Percentiles rank a stretch among this genome's conserved stretches.
phyloP scores from a whole-genome alignment of 2,329 filamentous ascomycete genomes.

The Diaporthe humulicola region DNA sequence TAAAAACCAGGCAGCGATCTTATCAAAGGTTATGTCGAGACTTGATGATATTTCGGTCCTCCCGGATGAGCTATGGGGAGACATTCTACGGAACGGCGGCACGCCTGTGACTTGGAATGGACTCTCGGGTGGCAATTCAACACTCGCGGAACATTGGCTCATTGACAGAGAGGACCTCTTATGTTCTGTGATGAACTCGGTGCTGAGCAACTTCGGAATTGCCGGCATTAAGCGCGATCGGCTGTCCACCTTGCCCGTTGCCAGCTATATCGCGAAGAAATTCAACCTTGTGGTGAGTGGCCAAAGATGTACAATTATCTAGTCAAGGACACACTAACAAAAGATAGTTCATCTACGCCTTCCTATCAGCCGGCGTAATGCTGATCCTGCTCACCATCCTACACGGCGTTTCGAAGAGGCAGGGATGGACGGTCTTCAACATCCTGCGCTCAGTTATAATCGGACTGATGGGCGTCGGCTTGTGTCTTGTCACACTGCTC shows the following conservation, averaged over 20 bases:
- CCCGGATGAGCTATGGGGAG: constrained; percentile 3
- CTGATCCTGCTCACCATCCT: constrained; percentile 47
- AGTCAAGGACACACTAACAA: not conserved
- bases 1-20: not conserved
- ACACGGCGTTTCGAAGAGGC: constrained; percentile 47
- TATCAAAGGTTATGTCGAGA: not conserved
- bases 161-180: constrained; percentile 15
- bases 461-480: constrained; percentile 41
- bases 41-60: constrained; percentile 6
- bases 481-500: constrained; percentile 44
- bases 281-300: constrained; percentile 20
- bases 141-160: not conserved
- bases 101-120: not conserved
- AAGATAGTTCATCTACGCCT: constrained; percentile 45
- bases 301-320: not conserved
- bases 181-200: constrained; percentile 20
- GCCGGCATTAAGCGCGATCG: constrained; percentile 1
- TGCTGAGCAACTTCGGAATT: constrained; percentile 10
- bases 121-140: not conserved
- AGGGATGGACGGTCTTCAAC: constrained; percentile 48
- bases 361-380: constrained; percentile 46
- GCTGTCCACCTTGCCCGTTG: not conserved
- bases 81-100: constrained; percentile 1
- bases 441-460: constrained; percentile 42
- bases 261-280: constrained; percentile 8